These are phyloP conservation scores for Karstenula rhodostoma DNA, from an alignment of 2,329 filamentous ascomycete genomes.

Conservation along the genomic window DNA sequence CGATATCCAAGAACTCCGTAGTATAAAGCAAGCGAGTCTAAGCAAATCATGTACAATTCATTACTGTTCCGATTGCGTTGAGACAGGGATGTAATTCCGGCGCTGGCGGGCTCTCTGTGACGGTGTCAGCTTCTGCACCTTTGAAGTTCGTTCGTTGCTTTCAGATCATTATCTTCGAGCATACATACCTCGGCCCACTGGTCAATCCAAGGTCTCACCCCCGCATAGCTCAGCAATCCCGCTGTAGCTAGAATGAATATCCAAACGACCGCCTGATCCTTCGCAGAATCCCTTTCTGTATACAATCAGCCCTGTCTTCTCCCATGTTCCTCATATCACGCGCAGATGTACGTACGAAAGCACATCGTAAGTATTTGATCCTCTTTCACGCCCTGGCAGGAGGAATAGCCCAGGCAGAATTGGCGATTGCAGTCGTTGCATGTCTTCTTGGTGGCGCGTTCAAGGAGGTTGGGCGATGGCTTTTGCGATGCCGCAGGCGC, in stretches of 20 bases:
- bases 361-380: slow-evolving; percentile 72
- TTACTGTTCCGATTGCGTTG: slow-evolving; percentile 45
- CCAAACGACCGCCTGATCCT: slow-evolving; percentile 71
- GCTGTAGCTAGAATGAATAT: slow-evolving; percentile 71
- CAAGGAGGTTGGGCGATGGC: slow-evolving; percentile 31
- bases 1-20: slow-evolving; percentile 16
- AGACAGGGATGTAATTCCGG: slow-evolving; percentile 61
- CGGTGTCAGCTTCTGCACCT: slow-evolving; percentile 13
- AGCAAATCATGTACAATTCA: slow-evolving; percentile 8
- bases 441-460: slow-evolving; percentile 54
- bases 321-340: background rate
- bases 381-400: slow-evolving; percentile 68
- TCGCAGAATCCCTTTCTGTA: slow-evolving; percentile 70
- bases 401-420: slow-evolving; percentile 70
- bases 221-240: slow-evolving; percentile 67
- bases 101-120: slow-evolving; percentile 57
- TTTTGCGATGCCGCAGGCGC: slow-evolving; percentile 46
- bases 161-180: background rate
- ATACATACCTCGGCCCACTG: slow-evolving; percentile 61
- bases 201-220: slow-evolving; percentile 66
- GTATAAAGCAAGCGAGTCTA: slow-evolving; percentile 8
- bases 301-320: slow-evolving; percentile 13
- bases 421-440: slow-evolving; percentile 74
- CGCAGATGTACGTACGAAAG: slow-evolving; percentile 60
- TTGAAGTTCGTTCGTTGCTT: background rate